A percentile compares a stretch with the other conserved stretches of the same genome.
Evolutionary conservation across 2,329 filamentous ascomycete species (phyloP).

Genomic region (Diaporthe citri): DNA sequence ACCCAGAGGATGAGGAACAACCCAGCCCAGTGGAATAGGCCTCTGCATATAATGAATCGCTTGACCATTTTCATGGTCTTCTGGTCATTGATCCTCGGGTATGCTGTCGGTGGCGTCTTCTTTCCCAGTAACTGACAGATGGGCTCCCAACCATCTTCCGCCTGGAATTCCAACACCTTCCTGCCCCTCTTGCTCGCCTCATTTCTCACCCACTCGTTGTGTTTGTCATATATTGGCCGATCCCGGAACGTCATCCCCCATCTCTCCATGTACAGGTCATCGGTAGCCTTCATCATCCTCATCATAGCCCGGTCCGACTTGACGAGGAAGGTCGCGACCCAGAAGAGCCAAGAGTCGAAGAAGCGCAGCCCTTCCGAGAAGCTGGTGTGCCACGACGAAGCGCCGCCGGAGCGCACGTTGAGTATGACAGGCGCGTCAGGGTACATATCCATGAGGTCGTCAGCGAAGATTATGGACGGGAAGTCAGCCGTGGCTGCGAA

Average conservation of each 20-base stretch:
- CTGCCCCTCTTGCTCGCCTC: slow-evolving; percentile 36
- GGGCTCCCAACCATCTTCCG: slow-evolving; percentile 35
- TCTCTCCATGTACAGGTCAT: slow-evolving; percentile 27
- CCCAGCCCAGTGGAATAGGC: slow-evolving; percentile 33
- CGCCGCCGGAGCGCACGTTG: slow-evolving; percentile 43
- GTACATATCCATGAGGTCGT: slow-evolving; percentile 55
- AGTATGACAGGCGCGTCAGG: slow-evolving; percentile 51
- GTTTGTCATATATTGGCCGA: slow-evolving; percentile 31
- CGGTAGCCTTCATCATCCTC: slow-evolving; percentile 37
- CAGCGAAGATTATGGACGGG: slow-evolving; percentile 49
- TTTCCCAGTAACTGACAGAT: slow-evolving; percentile 32
- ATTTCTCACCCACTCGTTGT: slow-evolving; percentile 36
- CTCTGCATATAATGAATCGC: slow-evolving; percentile 29
- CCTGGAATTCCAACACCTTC: slow-evolving; percentile 32
- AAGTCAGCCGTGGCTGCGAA: slow-evolving; percentile 47
- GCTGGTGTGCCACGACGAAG: slow-evolving; percentile 27
- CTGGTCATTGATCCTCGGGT: slow-evolving; percentile 38
- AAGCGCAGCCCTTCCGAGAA: slow-evolving; percentile 38
- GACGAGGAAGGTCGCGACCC: slow-evolving; percentile 35
- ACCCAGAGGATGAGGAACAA: slow-evolving; percentile 22
- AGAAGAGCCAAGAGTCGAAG: slow-evolving; percentile 38
- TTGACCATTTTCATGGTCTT: slow-evolving; percentile 39
- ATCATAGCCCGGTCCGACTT: slow-evolving; percentile 38
- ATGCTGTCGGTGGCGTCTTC: slow-evolving; percentile 1
- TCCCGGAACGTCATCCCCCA: slow-evolving; percentile 37